Evolutionary conservation across 2,329 filamentous ascomycete species (phyloP).

Genomic region (Exophiala sideris): DNA sequence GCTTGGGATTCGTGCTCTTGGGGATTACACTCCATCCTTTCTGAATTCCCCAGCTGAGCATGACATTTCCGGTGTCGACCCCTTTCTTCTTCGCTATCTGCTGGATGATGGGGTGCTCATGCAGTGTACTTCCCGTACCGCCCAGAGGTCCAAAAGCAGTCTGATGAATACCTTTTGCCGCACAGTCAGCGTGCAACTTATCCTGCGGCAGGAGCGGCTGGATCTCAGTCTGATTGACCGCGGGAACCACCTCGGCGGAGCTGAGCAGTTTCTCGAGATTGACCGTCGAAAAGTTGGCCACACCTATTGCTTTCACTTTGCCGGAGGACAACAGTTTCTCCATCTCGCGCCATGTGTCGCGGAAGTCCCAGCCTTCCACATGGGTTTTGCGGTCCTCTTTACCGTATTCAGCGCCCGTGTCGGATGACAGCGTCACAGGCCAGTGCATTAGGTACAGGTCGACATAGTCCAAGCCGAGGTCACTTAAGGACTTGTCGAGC

Average conservation of each 20-base stretch:
- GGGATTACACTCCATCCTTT: conserved; percentile 42
- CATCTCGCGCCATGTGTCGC: conserved; percentile 59
- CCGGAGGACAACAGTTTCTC: conserved; percentile 55
- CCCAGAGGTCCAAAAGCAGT: conserved; percentile 33
- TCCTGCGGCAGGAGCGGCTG: conserved; percentile 66
- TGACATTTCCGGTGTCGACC: conserved; percentile 36
- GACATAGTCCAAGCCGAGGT: too few relatives aligned
- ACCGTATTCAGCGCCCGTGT: too few relatives aligned
- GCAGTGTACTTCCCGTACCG: conserved; percentile 46
- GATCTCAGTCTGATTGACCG: conserved; percentile 77
- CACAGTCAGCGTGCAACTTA: conserved; percentile 51
- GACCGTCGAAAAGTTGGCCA: conserved; percentile 57
- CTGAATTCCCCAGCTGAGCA: conserved; percentile 42
- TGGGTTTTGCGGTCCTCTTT: too few relatives aligned
- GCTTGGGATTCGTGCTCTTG: conserved; percentile 40
- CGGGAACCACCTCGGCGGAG: conserved; percentile 61
- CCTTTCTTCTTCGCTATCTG: conserved; percentile 38
- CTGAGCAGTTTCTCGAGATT: conserved; percentile 54
- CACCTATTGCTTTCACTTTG: conserved; percentile 57
- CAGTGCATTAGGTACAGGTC: too few relatives aligned
- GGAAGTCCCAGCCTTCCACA: conserved; percentile 40
- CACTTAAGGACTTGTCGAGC: too few relatives aligned
- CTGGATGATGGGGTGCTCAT: conserved; percentile 35
- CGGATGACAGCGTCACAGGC: too few relatives aligned
- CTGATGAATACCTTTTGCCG: conserved; percentile 32